Evolutionary conservation across 352 stramenopile species (phyloP), one percentile per base, ranked within the genome.

Genomic region (Pythium myriotylum): DNA sequence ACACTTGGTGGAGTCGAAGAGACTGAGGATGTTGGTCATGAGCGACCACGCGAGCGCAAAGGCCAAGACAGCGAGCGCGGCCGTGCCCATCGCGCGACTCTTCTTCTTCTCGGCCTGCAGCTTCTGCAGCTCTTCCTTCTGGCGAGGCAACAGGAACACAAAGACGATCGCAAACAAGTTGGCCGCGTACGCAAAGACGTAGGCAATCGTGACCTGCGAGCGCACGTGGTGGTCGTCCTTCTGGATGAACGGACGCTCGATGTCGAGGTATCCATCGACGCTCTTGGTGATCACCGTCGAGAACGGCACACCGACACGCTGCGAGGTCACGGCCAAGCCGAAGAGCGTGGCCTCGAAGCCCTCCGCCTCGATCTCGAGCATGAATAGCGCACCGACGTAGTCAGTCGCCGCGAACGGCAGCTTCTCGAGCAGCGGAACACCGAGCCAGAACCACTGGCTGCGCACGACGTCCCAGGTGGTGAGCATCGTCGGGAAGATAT

Each of bases 401-500:
- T 78, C 66, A 12, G 64, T 63, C 22, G 81, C 75, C 32, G 56
- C 72, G 55, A 72, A 74, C 6, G 75, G 76, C 32, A 87, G 60
- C 10, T 76, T 59, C 37, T 79, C 71, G 8, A 82, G 64, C 27
- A 87, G 74, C 29, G 29, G 72, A 13, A 81, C 65, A 13, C 77
- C 77, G 14, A 84, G 48, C 72, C 70, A 87, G 57, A 87, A 84
- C 76, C 78, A 87, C 32, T 87, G 78, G 49, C 73, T 84, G n/a
- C 77, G 75, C 32, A 80, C 73, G 4, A 87, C 78, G 40, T 87
- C 42, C 78, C 78, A 87, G 65, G 85, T 81, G 8, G 77, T 87
- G 29, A 35, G 63, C 52, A 83, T 77, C 6, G 73, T 82, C 6
- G 72, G 73, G 37, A 84, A 63, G 2, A 54, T 60, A 47, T 87